Conservation (phyloP, 345 rosid species). For the Turnera subulata region DNA sequence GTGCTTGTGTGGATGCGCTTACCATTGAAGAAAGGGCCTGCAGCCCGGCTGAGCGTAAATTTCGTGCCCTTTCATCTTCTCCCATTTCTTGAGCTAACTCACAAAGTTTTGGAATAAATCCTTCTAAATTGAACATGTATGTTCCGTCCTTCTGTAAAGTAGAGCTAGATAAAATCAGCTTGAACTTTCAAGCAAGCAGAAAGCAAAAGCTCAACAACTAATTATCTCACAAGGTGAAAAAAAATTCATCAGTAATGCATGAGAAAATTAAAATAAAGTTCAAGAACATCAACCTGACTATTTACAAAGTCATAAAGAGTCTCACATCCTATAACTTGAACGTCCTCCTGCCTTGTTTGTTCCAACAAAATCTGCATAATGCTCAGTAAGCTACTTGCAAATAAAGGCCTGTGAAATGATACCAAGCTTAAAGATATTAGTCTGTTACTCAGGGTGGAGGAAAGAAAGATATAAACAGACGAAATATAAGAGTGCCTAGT, state of each 20-base stretch:
- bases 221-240: background rate
- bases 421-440: conserved; percentile 1
- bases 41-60: conserved; percentile 64
- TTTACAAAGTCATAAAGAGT: conserved; percentile 83
- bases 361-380: conserved; percentile 73
- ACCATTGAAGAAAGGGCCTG: conserved; percentile 96
- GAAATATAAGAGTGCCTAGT: background rate
- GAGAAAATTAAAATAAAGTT: conserved; percentile 3
- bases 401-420: conserved; percentile 60
- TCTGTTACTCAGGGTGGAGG: background rate
- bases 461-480: background rate
- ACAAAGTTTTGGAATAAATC: conserved; percentile 81
- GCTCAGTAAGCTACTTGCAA: conserved; percentile 80
- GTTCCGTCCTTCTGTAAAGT: conserved; percentile 80
- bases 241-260: background rate
- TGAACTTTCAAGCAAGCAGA: conserved; percentile 1
- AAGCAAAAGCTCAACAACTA: conserved; percentile 8
- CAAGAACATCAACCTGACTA: conserved; percentile 65
- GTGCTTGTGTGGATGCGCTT: background rate
- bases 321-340: conserved; percentile 77
- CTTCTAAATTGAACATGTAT: conserved; percentile 83
- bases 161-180: conserved; percentile 22
- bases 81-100: conserved; percentile 77
- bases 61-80: conserved; percentile 56
- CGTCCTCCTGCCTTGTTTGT: conserved; percentile 71